Base-by-base conservation (phyloP, 2,329 filamentous ascomycete genomes). In the Parafenestella ontariensis region DNA sequence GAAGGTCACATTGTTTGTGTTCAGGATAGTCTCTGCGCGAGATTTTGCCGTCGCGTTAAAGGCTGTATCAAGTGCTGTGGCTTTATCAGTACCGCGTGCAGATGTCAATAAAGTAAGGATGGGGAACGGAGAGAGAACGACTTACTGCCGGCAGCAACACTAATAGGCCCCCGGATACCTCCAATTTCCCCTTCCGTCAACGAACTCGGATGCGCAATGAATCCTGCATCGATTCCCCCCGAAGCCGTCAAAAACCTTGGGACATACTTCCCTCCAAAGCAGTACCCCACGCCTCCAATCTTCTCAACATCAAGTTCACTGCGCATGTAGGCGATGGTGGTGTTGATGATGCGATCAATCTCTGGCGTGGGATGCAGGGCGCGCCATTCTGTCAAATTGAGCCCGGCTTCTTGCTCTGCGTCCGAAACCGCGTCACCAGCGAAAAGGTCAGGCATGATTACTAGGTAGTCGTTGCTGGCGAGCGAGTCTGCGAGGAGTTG, bases 251-350 rank as follows among this genome's bases (percentile, higher is more conserved):
- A 81, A 77, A 87, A 87, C 24, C 89, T 85, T 42, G 83, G 80
- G 23, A 91, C 85, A 72, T 90, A 93, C 84, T 90, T 90, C 50
- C 83, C 89, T 42, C 89, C 89, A 61, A 91, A 89, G 76, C 89
- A 92, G 76, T 91, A 91, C 0, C 89, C 89, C 0, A 87, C 83
- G 10, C 80, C 83, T 3, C 84, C 89, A 33, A 91, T 76, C 61
- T 82, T 85, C 66, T 82, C 83, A 42, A 83, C 61, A 2, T 59
- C 59, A 15, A 70, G 77, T 72, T 92, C 88, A 47, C 81, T 78
- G 54, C 82, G 82, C 44, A 91, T 71, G 52, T 84, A 82, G 70
- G 84, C 83, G 64, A 89, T 81, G 43, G 79, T 80, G 46, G 74
- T 73, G 23, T 77, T 76, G 49, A 86, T 76, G 49, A 84, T 77